Evolutionary conservation across 495 filamentous ascomycete species (phyloP), one percentile per base, ranked within the genome.

Genomic region (Articulospora tetracladia): DNA sequence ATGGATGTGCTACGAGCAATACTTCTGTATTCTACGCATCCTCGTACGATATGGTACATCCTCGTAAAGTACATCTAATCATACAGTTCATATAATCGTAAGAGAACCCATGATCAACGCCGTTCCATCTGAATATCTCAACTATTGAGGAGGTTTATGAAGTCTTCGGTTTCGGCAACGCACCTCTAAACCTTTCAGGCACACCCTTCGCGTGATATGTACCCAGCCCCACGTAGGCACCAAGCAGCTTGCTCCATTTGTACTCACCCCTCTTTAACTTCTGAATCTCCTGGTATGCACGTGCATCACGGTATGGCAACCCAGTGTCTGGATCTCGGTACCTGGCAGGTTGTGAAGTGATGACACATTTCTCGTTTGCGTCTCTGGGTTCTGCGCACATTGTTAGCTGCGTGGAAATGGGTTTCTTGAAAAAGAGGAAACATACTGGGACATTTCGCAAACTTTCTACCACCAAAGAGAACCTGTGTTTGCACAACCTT

Each of bases 241-340:
- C 89, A 3, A 93, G 72, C 67, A 94, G 77, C 20, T 76, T 74
- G 60, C 91, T 94, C 86, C 86, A 96, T 62, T 79, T 82, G 66
- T 87, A 90, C 55, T 87, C 83, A 47, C 87, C 81, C 8, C 73
- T 77, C 53, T 81, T 76, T 30, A 93, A 83, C 58, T 76, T 78
- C 68, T 84, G 83, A 23, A 90, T 86, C 74, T 92, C 83, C 55
- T 80, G 79, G 71, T 88, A 94, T 8, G 90, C 91, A 60, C 86
- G 85, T 23, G 83, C 74, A 66, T 88, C 91, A 36, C 82, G 80
- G 70, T 90, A 96, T 11, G 88, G 83, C 23, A 96, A 78, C 0
- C 86, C 86, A 0, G 91, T 95, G 61, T 78, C 79, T 0, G 89
- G 88, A 66, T 96, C 91, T 34, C 84, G 79, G 70, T 91, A 94